These are phyloP conservation scores for Lodderomyces pseudojiufengensis DNA, from an alignment of 1,139 yeast species.

Conservation along the genomic window DNA sequence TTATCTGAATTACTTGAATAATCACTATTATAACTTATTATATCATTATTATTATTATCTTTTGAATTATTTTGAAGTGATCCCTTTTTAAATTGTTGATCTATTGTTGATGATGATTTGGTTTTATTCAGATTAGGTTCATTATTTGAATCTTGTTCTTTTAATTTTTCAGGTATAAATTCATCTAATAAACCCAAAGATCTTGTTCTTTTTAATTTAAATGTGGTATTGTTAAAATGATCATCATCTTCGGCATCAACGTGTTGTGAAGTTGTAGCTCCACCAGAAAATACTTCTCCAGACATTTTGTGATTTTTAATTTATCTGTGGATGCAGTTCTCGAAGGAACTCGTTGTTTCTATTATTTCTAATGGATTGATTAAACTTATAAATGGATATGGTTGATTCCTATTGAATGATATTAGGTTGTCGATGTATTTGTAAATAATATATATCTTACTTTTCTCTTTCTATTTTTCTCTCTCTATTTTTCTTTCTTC, in stretches of 20 bases:
- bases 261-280: constrained; percentile 53
- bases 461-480: no score
- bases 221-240: constrained; percentile 69
- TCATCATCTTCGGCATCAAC: constrained; percentile 71
- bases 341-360: no score
- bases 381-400: no score
- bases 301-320: constrained; percentile 6
- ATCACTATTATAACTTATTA: constrained; percentile 1
- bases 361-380: no score
- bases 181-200: constrained; percentile 80
- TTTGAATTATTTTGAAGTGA: no score
- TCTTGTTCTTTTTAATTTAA: constrained; percentile 76
- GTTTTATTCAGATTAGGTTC: no score
- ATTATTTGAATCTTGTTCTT: constrained; percentile 4
- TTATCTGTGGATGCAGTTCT: no score
- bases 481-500: no score
- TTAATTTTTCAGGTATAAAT: constrained; percentile 41
- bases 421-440: no score
- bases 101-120: constrained; percentile 4
- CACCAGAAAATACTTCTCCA: constrained; percentile 45
- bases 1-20: background rate
- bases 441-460: no score
- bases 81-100: background rate
- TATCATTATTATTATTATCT: background rate
- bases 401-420: no score